phyloP scores from a whole-genome alignment of 805 yeast genomes.

The Ogataea haglerorum region DNA sequence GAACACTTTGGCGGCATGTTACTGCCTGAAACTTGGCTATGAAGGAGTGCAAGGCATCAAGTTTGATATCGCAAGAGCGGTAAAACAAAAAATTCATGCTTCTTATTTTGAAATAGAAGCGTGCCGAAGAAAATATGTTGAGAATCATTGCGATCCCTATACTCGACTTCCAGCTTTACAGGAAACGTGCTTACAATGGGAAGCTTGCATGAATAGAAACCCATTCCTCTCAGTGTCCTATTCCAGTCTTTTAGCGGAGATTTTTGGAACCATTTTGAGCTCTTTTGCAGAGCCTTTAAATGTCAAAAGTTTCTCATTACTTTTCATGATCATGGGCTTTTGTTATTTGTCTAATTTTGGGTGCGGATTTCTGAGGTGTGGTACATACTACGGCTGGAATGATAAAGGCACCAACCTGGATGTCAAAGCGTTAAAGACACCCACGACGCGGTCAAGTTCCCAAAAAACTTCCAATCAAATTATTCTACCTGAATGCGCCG shows the following conservation, averaged over 20 bases:
- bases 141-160: conserved; percentile 56
- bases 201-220: conserved; percentile 61
- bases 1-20: conserved; percentile 46
- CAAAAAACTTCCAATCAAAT: no score
- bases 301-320: conserved; percentile 49
- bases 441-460: no score
- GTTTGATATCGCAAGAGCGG: conserved; percentile 49
- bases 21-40: conserved; percentile 42
- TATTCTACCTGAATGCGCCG: no score
- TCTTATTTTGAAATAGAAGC: conserved; percentile 48
- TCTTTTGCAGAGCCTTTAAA: conserved; percentile 68
- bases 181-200: conserved; percentile 58
- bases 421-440: not conserved
- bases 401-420: not conserved
- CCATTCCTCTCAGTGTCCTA: conserved; percentile 46
- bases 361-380: conserved; percentile 64
- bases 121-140: conserved; percentile 50
- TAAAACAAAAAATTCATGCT: conserved; percentile 46
- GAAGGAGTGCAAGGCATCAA: conserved; percentile 46
- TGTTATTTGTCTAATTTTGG: conserved; percentile 61
- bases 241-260: conserved; percentile 57
- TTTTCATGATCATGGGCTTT: conserved; percentile 33
- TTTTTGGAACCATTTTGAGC: conserved; percentile 58
- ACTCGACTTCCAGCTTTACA: conserved; percentile 57
- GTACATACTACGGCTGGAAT: conserved; percentile 41